A percentile compares a stretch with the other conserved stretches of the same genome.
These are phyloP conservation scores for Spinacia oleracea DNA, from an alignment of 179 eudicot species.

Conservation along the genomic window DNA sequence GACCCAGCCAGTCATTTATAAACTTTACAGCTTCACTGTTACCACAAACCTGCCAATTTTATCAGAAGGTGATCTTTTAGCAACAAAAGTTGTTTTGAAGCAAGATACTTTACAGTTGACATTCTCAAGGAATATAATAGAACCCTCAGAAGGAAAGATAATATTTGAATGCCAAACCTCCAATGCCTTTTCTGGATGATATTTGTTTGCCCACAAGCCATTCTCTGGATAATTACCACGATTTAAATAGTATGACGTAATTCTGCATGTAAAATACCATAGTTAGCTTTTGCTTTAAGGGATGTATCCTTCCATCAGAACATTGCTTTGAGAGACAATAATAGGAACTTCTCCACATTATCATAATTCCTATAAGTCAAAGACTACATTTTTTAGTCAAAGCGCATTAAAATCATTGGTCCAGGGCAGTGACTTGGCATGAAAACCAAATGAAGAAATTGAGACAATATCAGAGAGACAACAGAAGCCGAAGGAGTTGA, in stretches of 20 bases:
- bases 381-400: not conserved
- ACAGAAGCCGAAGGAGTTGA: not conserved
- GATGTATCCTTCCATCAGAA: slow-evolving; percentile 9
- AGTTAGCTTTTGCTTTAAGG: slow-evolving; percentile 10
- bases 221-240: slow-evolving; percentile 55
- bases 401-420: not conserved
- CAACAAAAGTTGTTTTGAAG: not conserved
- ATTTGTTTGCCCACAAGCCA: slow-evolving; percentile 87
- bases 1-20: slow-evolving; percentile 78
- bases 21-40: slow-evolving; percentile 67
- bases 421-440: not conserved
- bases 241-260: slow-evolving; percentile 40
- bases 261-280: slow-evolving; percentile 36
- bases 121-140: not conserved
- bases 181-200: slow-evolving; percentile 78
- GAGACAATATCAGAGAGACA: not conserved
- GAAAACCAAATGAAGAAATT: not conserved
- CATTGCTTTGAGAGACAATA: not conserved
- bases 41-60: slow-evolving; percentile 81
- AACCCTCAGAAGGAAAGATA: not conserved
- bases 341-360: not conserved
- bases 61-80: not conserved
- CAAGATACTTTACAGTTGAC: not conserved
- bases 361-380: not conserved
- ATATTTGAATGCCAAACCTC: slow-evolving; percentile 54